Conservation (phyloP, 441 rosid species). For the Rhodomyrtus psidioides region DNA sequence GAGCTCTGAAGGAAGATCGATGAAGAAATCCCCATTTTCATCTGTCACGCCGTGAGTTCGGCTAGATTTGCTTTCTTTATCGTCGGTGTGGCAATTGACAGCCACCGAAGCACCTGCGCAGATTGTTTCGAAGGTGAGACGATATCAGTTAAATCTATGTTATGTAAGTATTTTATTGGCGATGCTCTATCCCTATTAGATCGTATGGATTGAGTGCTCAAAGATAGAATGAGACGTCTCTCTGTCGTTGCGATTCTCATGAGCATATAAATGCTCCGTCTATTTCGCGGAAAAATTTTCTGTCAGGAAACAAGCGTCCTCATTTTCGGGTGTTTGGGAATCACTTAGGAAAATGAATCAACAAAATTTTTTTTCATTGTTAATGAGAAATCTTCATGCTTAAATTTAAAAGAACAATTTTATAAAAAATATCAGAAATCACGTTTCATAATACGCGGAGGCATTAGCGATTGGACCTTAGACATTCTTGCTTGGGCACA, state of each 20-base stretch:
- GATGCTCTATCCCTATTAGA: neutral
- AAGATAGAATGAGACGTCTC: neutral
- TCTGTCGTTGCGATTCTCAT: neutral
- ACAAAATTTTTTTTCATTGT: neutral
- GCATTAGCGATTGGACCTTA: too few species aligned
- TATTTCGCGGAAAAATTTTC: neutral
- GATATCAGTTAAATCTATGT: neutral
- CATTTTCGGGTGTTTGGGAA: neutral
- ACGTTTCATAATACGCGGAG: too few species aligned
- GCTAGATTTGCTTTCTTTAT: constrained; percentile 14
- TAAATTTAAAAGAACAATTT: too few species aligned
- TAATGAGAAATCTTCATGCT: neutral
- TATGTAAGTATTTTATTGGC: neutral
- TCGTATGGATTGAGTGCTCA: neutral
- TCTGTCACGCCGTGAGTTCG: neutral
- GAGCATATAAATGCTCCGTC: too few species aligned
- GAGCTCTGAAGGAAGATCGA: neutral
- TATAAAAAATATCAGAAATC: neutral
- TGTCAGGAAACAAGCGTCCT: neutral
- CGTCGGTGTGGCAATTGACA: constrained; percentile 35
- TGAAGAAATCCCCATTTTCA: neutral
- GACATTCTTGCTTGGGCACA: too few species aligned
- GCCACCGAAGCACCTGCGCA: constrained; percentile 59
- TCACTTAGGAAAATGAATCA: neutral
- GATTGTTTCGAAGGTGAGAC: neutral